A percentile compares a stretch with the other conserved stretches of the same genome.
Conservation (phyloP, 2,329 filamentous ascomycete genomes). For the Ophiocordyceps polyrhachis-furcata region DNA sequence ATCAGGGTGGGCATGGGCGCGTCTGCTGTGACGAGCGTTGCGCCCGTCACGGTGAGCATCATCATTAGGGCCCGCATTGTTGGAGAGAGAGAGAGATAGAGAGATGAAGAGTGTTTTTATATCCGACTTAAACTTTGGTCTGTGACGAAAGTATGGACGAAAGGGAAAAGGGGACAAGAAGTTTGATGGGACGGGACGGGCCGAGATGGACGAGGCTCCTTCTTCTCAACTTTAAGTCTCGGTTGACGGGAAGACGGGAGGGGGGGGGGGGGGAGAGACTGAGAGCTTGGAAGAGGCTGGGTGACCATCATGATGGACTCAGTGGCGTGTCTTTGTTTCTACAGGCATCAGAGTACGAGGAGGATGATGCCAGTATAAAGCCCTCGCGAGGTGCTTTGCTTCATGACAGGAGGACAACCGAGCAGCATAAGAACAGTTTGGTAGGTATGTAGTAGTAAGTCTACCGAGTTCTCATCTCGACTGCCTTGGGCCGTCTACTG, state of each 20-base stretch:
- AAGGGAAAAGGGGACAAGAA: background rate
- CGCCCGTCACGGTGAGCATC: background rate
- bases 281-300: background rate
- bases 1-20: background rate
- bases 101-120: too few species aligned
- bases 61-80: background rate
- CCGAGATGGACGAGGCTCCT: background rate
- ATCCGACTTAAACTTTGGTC: too few species aligned
- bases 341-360: background rate
- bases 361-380: background rate
- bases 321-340: background rate
- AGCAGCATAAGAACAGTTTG: too few species aligned
- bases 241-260: background rate
- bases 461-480: too few species aligned
- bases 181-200: background rate
- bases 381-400: background rate
- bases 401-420: too few species aligned
- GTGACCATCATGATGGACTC: background rate
- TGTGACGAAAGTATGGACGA: background rate
- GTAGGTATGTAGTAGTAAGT: too few species aligned
- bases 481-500: too few species aligned
- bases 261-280: too few species aligned
- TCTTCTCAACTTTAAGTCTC: background rate
- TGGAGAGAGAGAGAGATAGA: too few species aligned
- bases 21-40: background rate